phyloP scores from a whole-genome alignment of 768 basidiomycete genomes.

The Mycena haematopus region DNA sequence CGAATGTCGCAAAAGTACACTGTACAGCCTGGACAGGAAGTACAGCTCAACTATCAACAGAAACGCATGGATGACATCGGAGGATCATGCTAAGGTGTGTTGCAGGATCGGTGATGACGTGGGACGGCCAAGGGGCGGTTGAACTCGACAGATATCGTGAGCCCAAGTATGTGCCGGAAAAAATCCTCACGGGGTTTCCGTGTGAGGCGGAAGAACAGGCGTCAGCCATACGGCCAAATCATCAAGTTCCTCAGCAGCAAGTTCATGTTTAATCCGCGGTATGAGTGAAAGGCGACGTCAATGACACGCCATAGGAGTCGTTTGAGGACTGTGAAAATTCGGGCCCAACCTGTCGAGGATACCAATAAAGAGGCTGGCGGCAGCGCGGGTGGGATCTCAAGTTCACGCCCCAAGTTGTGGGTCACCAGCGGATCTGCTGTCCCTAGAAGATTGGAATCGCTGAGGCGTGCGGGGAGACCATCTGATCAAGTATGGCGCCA shows the following conservation, averaged over 20 bases:
- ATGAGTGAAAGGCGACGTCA: conserved; percentile 1
- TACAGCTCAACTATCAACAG: no score
- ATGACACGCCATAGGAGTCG: not conserved
- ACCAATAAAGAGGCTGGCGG: not conserved
- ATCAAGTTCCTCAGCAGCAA: conserved; percentile 1
- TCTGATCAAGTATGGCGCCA: conserved; percentile 7
- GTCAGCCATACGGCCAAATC: not conserved
- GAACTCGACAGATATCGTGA: not conserved
- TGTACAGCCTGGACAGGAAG: no score
- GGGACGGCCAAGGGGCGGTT: not conserved
- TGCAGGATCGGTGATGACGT: not conserved
- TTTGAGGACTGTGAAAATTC: not conserved
- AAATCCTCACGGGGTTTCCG: not conserved
- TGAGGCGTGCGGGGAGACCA: conserved; percentile 26
- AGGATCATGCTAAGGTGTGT: not conserved
- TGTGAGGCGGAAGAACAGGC: not conserved
- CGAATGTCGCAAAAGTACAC: no score
- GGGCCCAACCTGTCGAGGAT: not conserved
- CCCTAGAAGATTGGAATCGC: conserved; percentile 33
- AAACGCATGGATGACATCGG: not conserved
- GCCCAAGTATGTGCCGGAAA: not conserved
- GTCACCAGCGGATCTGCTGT: conserved; percentile 19
- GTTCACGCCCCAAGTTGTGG: conserved; percentile 6
- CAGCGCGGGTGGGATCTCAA: not conserved
- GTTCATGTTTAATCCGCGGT: not conserved